Conservation (phyloP, 2,329 filamentous ascomycete species). For the Pseudogymnoascus sp. region DNA sequence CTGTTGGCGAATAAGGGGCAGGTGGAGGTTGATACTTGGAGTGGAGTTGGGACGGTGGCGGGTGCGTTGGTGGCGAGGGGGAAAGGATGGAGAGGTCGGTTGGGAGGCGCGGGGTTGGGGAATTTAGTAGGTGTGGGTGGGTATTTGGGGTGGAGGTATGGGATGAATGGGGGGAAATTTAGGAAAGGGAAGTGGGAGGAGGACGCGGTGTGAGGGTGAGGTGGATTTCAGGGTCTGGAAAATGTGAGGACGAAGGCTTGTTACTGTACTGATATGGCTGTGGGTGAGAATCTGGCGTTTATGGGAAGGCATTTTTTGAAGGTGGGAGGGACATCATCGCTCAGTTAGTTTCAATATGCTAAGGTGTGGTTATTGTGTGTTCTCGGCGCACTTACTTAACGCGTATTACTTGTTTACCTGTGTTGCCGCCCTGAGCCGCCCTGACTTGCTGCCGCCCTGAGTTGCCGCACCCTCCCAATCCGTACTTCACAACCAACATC, state of each 20-base stretch:
- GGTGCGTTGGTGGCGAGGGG: slow-evolving; percentile 28
- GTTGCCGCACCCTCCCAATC: too few relatives aligned
- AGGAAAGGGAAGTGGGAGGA: neutral
- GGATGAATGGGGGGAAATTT: slow-evolving; percentile 37
- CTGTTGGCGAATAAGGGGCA: slow-evolving; percentile 51
- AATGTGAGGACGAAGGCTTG: neutral
- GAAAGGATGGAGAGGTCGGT: slow-evolving; percentile 32
- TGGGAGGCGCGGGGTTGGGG: slow-evolving; percentile 41
- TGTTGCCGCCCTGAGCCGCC: too few relatives aligned
- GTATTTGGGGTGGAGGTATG: slow-evolving; percentile 43
- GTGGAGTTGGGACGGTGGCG: slow-evolving; percentile 35
- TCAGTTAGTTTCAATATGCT: slow-evolving; percentile 20
- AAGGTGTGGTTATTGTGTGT: too few relatives aligned
- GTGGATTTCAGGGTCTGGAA: neutral
- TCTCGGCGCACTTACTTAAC: too few relatives aligned
- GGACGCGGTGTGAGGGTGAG: neutral
- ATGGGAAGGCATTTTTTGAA: neutral
- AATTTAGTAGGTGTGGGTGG: slow-evolving; percentile 41
- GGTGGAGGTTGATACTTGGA: slow-evolving; percentile 49
- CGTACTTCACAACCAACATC: too few relatives aligned
- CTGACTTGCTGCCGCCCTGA: too few relatives aligned
- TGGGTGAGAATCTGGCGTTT: neutral
- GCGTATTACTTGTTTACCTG: too few relatives aligned
- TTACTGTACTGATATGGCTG: neutral
- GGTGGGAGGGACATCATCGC: neutral